These are phyloP conservation scores for Ricinus communis DNA, from an alignment of 345 rosid species.

Conservation along the genomic window DNA sequence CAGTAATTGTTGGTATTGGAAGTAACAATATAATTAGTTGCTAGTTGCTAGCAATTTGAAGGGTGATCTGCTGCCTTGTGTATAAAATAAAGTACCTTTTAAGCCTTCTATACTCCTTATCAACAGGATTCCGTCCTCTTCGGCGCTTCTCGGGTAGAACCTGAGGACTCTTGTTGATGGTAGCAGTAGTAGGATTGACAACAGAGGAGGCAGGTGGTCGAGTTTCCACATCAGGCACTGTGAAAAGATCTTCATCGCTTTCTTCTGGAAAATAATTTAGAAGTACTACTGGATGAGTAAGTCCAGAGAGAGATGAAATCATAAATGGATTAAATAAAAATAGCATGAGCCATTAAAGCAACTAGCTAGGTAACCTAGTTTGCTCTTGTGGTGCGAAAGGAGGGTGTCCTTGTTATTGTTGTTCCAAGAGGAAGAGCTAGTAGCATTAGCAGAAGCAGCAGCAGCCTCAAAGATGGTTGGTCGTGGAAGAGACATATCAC, in stretches of 20 bases:
- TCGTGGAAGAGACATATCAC: conserved; percentile 2
- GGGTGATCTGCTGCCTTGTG: too few species aligned
- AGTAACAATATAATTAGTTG: too few species aligned
- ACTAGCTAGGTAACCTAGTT: not conserved
- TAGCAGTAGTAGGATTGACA: conserved; percentile 3
- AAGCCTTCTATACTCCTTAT: conserved; percentile 67
- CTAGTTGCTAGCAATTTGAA: too few species aligned
- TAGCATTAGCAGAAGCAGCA: too few species aligned
- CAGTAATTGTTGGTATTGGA: too few species aligned
- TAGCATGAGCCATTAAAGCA: not conserved
- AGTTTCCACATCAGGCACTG: conserved; percentile 68
- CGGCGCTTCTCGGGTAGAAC: conserved; percentile 40
- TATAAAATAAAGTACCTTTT: conserved; percentile 52
- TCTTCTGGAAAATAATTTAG: conserved; percentile 40
- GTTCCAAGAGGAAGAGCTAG: not conserved
- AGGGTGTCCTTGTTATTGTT: not conserved
- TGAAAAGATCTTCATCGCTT: conserved; percentile 65
- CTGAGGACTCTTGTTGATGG: conserved; percentile 14
- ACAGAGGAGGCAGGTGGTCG: conserved; percentile 9
- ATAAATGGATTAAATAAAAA: not conserved
- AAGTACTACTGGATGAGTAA: too few species aligned
- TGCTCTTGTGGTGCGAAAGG: not conserved
- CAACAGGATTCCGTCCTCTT: conserved; percentile 55
- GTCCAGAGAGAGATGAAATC: too few species aligned
- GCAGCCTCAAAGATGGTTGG: not conserved